A percentile compares a stretch with the other conserved stretches of the same genome.
Conservation (phyloP, 352 stramenopile genomes). For the Vaucheria bursata region DNA sequence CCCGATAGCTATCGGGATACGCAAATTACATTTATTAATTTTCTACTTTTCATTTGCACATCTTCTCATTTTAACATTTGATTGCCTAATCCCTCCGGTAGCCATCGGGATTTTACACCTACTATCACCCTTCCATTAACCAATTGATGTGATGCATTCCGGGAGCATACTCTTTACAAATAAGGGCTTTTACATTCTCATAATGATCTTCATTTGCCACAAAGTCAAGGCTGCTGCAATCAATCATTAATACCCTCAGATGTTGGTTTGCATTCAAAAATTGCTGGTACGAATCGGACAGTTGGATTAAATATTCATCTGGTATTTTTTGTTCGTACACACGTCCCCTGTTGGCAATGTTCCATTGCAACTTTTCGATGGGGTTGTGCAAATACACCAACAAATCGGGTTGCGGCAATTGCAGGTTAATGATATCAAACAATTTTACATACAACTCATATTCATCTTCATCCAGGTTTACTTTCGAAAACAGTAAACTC, state of each 20-base stretch:
- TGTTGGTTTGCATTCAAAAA: constrained; percentile 8
- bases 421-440: constrained; percentile 8
- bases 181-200: constrained; percentile 8
- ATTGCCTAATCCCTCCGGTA: constrained; percentile 5
- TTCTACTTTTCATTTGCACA: constrained; percentile 8
- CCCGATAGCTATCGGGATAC: constrained; percentile 4
- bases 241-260: constrained; percentile 8
- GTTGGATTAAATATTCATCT: constrained; percentile 9
- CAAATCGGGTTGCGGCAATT: constrained; percentile 5
- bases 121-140: constrained; percentile 7
- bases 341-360: constrained; percentile 4
- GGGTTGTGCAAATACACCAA: constrained; percentile 6
- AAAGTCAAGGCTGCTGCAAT: constrained; percentile 6
- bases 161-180: constrained; percentile 7
- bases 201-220: constrained; percentile 8
- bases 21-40: constrained; percentile 10
- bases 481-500: constrained; percentile 8
- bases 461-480: constrained; percentile 8
- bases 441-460: constrained; percentile 9
- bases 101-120: constrained; percentile 5
- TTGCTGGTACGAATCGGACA: constrained; percentile 5
- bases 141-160: constrained; percentile 7
- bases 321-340: constrained; percentile 8
- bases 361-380: constrained; percentile 7
- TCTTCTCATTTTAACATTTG: constrained; percentile 9